Evolutionary conservation across 768 basidiomycete species (phyloP), one percentile per base, ranked within the genome.

Genomic region (Tulasnella sp.): DNA sequence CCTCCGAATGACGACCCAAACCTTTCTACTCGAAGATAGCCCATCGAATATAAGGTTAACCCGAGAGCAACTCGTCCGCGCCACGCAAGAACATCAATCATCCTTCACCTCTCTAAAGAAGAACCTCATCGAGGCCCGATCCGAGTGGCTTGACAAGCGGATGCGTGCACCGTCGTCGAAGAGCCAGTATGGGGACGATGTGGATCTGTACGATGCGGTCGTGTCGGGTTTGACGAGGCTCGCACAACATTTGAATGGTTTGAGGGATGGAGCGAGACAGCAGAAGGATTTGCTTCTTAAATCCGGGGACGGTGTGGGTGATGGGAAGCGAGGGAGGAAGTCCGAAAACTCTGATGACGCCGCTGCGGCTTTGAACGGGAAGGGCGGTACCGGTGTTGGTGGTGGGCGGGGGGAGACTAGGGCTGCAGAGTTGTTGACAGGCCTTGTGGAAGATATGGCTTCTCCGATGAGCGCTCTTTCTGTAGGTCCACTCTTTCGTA

Each of bases 181-280:
- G 11, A n/a, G 32, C 15, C 49, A 68, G 67, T 45, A 73, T 70
- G 44, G 73, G 67, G 66, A 68, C 44, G 72, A 73, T 0, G 72
- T 80, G 51, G 74, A 75, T 55, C 84, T 87, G 0, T 95, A 94
- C 61, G 87, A 88, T 63, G 89, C 92, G 63, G 87, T 88, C 0
- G 86, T 97, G 10, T 84, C 83, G 61, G 85, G 85, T 66, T 75
- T 99, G 66, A 94, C 88, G 61, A 76, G 92, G 17, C 79, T 99
- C 3, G 96, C 90, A 0, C 95, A 99, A 68, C 94, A 98, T 73
- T 72, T 99, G 41, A 93, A 86, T 58, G 93, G 95, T 24, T 74
- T 98, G 61, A 73, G 95, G 49, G 84, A 87, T 60, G 88, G 92
- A 1, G 90, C 86, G 5, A 78, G 80, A 32, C 70, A 98, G 34